Evolutionary conservation across 345 rosid species (phyloP).

Genomic region (Linum lewisii): DNA sequence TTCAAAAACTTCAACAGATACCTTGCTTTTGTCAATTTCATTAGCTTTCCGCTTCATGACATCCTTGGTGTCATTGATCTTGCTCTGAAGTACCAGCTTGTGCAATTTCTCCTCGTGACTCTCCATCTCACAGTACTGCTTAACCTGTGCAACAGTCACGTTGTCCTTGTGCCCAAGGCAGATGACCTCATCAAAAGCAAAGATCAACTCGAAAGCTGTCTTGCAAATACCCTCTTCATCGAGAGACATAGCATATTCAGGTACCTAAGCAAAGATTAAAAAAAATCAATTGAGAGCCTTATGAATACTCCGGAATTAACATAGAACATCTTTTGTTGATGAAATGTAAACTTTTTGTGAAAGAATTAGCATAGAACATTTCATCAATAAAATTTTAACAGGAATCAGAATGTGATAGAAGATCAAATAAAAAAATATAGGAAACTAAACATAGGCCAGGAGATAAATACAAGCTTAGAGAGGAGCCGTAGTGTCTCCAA

Average conservation of each 20-base stretch:
- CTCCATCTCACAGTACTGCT: constrained; percentile 99
- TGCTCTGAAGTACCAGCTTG: constrained; percentile 87
- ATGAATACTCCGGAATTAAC: no score
- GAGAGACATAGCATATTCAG: constrained; percentile 72
- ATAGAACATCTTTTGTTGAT: no score
- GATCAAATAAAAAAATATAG: no score
- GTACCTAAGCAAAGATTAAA: constrained; percentile 64
- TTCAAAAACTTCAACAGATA: constrained; percentile 14
- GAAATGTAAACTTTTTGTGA: no score
- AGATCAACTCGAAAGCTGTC: constrained; percentile 83
- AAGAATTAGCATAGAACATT: no score
- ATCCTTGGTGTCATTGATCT: constrained; percentile 96
- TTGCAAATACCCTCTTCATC: constrained; percentile 92
- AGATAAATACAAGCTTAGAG: constrained; percentile 68
- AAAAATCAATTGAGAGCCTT: constrained; percentile 26
- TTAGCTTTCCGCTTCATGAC: constrained; percentile 97
- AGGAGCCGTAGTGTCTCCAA: constrained; percentile 87
- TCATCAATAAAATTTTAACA: no score
- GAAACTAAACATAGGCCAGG: constrained; percentile 8
- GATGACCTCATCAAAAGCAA: constrained; percentile 96
- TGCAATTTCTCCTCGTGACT: constrained; percentile 99
- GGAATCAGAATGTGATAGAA: background rate
- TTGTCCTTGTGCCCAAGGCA: constrained; percentile 99
- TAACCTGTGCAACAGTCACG: constrained; percentile 89
- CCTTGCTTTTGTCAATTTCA: constrained; percentile 99